phyloP scores from a whole-genome alignment of 306 rosid genomes.

The Quercus glauca region DNA sequence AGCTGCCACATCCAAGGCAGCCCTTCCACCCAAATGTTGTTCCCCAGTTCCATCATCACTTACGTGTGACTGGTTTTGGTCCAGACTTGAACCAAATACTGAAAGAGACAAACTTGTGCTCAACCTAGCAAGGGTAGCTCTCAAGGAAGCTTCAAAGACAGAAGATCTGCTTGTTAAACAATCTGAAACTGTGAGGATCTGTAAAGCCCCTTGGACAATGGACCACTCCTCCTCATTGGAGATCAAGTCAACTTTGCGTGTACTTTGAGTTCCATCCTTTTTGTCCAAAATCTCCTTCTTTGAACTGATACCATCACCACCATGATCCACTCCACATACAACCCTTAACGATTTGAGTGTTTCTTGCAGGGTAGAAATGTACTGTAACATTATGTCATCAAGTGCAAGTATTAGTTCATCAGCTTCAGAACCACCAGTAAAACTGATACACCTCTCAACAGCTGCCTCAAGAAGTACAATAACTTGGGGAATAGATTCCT shows the following conservation, averaged over 20 bases:
- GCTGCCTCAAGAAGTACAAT: conserved; percentile 92
- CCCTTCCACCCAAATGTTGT: conserved; percentile 74
- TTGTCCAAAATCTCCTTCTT: conserved; percentile 72
- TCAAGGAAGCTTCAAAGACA: conserved; percentile 95
- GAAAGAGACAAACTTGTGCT: conserved; percentile 84
- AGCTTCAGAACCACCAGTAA: conserved; percentile 98
- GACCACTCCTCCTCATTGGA: conserved; percentile 99
- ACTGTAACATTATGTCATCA: conserved; percentile 88
- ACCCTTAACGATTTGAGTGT: conserved; percentile 86
- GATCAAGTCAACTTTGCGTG: conserved; percentile 63
- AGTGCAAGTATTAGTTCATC: conserved; percentile 89
- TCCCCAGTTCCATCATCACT: conserved; percentile 50
- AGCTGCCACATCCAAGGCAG: conserved; percentile 91
- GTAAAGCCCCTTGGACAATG: conserved; percentile 96
- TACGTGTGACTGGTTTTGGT: conserved; percentile 55
- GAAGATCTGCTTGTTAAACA: conserved; percentile 96
- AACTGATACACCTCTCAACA: conserved; percentile 91
- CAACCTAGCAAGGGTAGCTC: conserved; percentile 93
- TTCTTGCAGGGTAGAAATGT: conserved; percentile 84
- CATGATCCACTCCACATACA: conserved; percentile 91
- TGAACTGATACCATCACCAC: conserved; percentile 50
- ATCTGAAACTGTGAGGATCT: conserved; percentile 94
- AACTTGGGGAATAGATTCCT: conserved; percentile 95
- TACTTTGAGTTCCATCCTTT: conserved; percentile 67
- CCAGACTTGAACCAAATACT: conserved; percentile 81